Conservation (phyloP, 768 basidiomycete genomes). For the Strobilomyces confusus region DNA sequence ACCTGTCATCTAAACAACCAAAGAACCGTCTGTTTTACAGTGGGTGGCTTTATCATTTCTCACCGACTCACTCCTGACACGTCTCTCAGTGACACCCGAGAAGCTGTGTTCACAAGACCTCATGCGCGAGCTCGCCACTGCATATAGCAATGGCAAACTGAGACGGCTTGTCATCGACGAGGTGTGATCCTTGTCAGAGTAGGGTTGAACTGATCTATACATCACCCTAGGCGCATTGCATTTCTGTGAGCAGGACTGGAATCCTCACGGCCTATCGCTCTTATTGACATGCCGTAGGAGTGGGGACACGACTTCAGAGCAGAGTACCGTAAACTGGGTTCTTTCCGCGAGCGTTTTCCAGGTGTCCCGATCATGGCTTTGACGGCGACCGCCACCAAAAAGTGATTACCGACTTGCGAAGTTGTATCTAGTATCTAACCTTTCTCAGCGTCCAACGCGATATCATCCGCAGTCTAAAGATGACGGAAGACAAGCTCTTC, state of each 20-base stretch:
- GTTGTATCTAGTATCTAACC: constrained; percentile 1
- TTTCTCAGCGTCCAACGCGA: constrained; percentile 63
- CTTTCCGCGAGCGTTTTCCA: constrained; percentile 62
- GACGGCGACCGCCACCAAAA: constrained; percentile 76
- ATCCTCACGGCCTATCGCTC: neutral
- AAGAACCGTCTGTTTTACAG: constrained; percentile 66
- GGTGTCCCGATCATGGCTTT: constrained; percentile 83
- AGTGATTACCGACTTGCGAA: constrained; percentile 33
- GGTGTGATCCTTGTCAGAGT: constrained; percentile 35
- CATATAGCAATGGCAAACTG: constrained; percentile 55
- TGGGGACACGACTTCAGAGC: constrained; percentile 82
- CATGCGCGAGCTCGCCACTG: constrained; percentile 41
- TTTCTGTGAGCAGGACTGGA: constrained; percentile 55
- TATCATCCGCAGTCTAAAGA: constrained; percentile 62
- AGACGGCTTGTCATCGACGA: constrained; percentile 81
- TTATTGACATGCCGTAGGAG: constrained; percentile 44
- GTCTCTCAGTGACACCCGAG: constrained; percentile 67
- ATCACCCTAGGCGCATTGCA: constrained; percentile 67
- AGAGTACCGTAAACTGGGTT: constrained; percentile 69
- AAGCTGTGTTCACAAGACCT: constrained; percentile 57
- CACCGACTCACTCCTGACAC: neutral
- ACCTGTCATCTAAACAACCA: constrained; percentile 46
- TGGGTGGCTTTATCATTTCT: constrained; percentile 30
- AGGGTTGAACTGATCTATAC: constrained; percentile 3
- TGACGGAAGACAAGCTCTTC: constrained; percentile 53